Evolutionary conservation across 164 flowering plant species (phyloP).

Genomic region (Vitis labrusca): DNA sequence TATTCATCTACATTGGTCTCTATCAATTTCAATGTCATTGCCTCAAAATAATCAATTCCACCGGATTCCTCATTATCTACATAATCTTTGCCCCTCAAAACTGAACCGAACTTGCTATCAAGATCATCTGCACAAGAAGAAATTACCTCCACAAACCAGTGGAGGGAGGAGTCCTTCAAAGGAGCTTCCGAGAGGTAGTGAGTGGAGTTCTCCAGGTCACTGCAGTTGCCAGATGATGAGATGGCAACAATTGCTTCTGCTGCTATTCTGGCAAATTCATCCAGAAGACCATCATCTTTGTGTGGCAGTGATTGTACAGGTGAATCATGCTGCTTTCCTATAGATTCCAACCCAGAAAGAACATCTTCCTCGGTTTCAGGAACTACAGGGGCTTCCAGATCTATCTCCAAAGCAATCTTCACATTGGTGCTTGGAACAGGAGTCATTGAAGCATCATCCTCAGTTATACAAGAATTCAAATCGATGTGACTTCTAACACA

Average conservation of each 20-base stretch:
- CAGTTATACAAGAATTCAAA: constrained; percentile 56
- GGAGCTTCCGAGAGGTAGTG: constrained; percentile 15
- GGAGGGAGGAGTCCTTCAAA: constrained; percentile 26
- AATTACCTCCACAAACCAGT: constrained; percentile 49
- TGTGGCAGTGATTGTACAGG: constrained; percentile 6
- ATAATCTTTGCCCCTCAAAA: constrained; percentile 14
- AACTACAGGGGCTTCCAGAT: constrained; percentile 59
- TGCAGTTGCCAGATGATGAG: constrained; percentile 27
- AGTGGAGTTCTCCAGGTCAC: constrained; percentile 8
- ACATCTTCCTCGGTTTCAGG: constrained; percentile 33
- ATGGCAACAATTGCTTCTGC: constrained; percentile 58
- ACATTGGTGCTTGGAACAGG: constrained; percentile 21
- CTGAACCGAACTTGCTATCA: constrained; percentile 21
- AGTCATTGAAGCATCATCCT: constrained; percentile 45
- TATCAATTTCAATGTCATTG: constrained; percentile 62
- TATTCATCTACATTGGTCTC: constrained; percentile 70
- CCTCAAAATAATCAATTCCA: constrained; percentile 72
- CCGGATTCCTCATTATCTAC: constrained; percentile 18
- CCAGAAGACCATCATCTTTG: constrained; percentile 14
- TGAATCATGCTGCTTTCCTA: constrained; percentile 8
- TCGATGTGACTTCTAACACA: constrained; percentile 43
- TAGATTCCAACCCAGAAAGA: constrained; percentile 19
- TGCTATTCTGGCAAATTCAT: constrained; percentile 33
- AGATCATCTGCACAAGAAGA: constrained; percentile 29
- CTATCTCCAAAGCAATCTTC: constrained; percentile 42